Percentiles rank a stretch among this genome's conserved stretches.
phyloP scores from a whole-genome alignment of 169 alveolate genomes.

The Babesia ovis region DNA sequence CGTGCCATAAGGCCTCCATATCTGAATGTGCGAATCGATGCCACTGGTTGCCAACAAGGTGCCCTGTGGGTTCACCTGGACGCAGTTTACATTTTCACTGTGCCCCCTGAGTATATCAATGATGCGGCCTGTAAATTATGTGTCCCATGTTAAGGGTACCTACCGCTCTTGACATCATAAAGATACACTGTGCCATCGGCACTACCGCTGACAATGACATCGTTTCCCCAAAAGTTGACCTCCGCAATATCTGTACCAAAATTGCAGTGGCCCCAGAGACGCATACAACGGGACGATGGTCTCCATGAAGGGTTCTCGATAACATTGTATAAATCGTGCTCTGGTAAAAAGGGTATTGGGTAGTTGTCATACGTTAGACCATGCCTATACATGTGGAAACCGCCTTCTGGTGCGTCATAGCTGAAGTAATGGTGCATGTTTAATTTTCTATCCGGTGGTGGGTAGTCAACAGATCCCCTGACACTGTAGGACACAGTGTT shows the following conservation, averaged over 20 bases:
- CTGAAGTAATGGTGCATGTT: constrained; percentile 18
- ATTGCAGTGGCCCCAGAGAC: constrained; percentile 68
- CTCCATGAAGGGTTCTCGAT: constrained; percentile 27
- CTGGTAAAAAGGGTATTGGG: constrained; percentile 1
- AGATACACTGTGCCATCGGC: constrained; percentile 62
- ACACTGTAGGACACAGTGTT: not conserved
- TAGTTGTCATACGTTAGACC: not conserved
- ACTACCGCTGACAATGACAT: constrained; percentile 61
- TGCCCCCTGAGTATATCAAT: constrained; percentile 60
- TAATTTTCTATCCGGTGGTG: not conserved
- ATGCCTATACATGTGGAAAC: not conserved
- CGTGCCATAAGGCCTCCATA: constrained; percentile 61
- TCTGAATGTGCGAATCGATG: constrained; percentile 54
- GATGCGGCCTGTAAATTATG: constrained; percentile 45
- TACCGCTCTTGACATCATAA: constrained; percentile 61
- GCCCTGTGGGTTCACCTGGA: constrained; percentile 69
- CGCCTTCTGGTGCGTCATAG: constrained; percentile 2
- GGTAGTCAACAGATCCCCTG: not conserved
- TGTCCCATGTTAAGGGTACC: too few relatives aligned
- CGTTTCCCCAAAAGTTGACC: constrained; percentile 68
- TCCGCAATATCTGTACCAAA: constrained; percentile 67
- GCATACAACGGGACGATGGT: constrained; percentile 4
- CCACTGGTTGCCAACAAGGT: constrained; percentile 67
- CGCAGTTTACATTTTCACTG: constrained; percentile 64
- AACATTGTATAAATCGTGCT: constrained; percentile 17